Base-by-base conservation (phyloP, 78 protist genomes). In the Dictyostelium firmibasis region DNA sequence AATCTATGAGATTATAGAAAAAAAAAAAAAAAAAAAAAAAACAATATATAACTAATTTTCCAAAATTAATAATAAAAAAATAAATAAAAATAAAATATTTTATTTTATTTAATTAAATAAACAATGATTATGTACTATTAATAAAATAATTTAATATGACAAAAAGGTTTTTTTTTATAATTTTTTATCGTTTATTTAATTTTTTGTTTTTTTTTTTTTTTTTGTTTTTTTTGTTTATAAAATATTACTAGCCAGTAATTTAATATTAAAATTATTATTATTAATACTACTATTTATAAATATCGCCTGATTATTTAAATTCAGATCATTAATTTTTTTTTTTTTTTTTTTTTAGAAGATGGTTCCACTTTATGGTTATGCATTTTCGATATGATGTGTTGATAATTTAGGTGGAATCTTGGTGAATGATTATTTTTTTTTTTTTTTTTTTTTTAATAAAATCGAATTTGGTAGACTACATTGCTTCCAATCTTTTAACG, bases 1-100 rank as follows among this genome's bases (percentile, higher is more conserved):
- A 88, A 25, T 78, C 85, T 23, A 88, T 88, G 50, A 82, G 79
- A 50, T 57, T 88, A 25, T 88, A 88, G 78, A 38, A 74, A 0
- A 53, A 53, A 53, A 53, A 20, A 57, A 5, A 20, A 10, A 50
- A 16, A 1, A 50, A 16, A 3, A 50, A 16, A 50, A 0, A 50
- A 50, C 13, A 47, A 47, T 47, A 47, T 11, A 2, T 9, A 13
- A 50, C 14, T 50, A 57, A 57, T 57, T 20, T 20, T 4, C 5
- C 16, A 20, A 57, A 57, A 20, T 14, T 20, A 20, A 57, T 20
- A 3, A 57, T 14, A 57, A 57, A 57, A 57, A 57, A 20, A 57
- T 57, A 57, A 57, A 57, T 57, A 57, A 57, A 4, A 38, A 38
- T 38, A 38, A 38, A 4, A 38, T n/a, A n/a, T n/a, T 38, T 38